These are phyloP conservation scores for Emergomyces pasteurianus DNA, from an alignment of 2,329 filamentous ascomycete species.

Conservation along the genomic window DNA sequence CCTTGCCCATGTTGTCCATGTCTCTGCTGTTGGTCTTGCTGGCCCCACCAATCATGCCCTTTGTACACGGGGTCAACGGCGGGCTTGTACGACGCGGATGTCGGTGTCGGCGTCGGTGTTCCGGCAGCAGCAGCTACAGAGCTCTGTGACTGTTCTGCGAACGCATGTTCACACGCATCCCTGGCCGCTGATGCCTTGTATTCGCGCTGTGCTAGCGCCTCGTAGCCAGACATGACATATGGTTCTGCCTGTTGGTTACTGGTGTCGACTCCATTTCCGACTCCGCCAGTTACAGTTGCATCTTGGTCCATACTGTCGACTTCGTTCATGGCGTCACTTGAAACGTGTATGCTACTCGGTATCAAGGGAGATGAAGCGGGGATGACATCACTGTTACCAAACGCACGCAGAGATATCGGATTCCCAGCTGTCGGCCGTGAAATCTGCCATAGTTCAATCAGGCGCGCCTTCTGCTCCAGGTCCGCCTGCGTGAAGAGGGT, in stretches of 20 bases:
- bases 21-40: not conserved
- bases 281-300: constrained; percentile 2
- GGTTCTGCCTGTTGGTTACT: constrained; percentile 51
- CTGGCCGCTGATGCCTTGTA: constrained; percentile 34
- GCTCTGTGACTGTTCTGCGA: not conserved
- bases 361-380: not conserved
- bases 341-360: not conserved
- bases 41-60: constrained; percentile 28
- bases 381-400: not conserved
- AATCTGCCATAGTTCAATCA: constrained; percentile 78
- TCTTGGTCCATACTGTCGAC: constrained; percentile 16
- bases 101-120: constrained; percentile 9
- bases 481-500: constrained; percentile 68
- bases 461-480: constrained; percentile 55
- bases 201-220: constrained; percentile 53
- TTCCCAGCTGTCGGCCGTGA: constrained; percentile 55
- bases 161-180: not conserved
- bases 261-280: constrained; percentile 9
- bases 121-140: constrained; percentile 9
- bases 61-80: constrained; percentile 33
- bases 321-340: constrained; percentile 22
- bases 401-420: constrained; percentile 21
- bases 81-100: constrained; percentile 22
- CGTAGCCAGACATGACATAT: constrained; percentile 76
- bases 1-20: constrained; percentile 11